phyloP scores from a whole-genome alignment of 2,329 filamentous ascomycete genomes.

The Colletotrichum simmondsii region DNA sequence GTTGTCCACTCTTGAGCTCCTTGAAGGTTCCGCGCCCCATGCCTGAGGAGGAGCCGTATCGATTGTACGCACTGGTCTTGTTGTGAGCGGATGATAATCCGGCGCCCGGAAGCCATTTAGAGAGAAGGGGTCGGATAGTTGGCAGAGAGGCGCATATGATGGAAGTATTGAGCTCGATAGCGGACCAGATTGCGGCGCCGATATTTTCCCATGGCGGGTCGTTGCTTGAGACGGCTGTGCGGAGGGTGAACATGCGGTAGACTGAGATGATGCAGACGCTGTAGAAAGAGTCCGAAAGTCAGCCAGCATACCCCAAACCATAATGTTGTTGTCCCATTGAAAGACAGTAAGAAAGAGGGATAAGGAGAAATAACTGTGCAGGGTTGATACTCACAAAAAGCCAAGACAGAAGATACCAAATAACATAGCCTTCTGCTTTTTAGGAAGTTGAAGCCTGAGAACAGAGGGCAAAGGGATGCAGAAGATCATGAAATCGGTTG shows the following conservation, averaged over 20 bases:
- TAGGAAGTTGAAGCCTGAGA: conserved; percentile 38
- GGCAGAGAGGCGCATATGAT: conserved; percentile 53
- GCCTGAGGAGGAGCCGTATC: conserved; percentile 33
- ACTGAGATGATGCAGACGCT: conserved; percentile 47
- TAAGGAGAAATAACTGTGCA: not conserved
- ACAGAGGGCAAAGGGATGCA: conserved; percentile 41
- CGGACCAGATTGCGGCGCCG: conserved; percentile 47
- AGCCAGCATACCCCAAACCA: no score
- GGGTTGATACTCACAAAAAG: conserved; percentile 42
- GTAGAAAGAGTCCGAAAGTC: no score
- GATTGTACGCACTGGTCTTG: conserved; percentile 32
- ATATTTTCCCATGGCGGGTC: conserved; percentile 49
- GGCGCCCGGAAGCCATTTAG: conserved; percentile 37
- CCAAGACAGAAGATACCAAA: conserved; percentile 44
- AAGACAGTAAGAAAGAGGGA: not conserved
- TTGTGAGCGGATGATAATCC: conserved; percentile 35
- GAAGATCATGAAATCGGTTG: conserved; percentile 42
- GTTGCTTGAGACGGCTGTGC: conserved; percentile 38
- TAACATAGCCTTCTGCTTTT: conserved; percentile 41
- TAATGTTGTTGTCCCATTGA: no score
- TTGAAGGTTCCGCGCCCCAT: conserved; percentile 21
- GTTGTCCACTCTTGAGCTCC: conserved; percentile 24
- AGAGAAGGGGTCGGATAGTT: conserved; percentile 43
- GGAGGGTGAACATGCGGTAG: conserved; percentile 45
- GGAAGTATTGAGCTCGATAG: conserved; percentile 50